Percentiles rank a stretch among this genome's conserved stretches.
Evolutionary conservation across 768 basidiomycete species (phyloP).

Genomic region (Chalciporus sphaerocephalus): DNA sequence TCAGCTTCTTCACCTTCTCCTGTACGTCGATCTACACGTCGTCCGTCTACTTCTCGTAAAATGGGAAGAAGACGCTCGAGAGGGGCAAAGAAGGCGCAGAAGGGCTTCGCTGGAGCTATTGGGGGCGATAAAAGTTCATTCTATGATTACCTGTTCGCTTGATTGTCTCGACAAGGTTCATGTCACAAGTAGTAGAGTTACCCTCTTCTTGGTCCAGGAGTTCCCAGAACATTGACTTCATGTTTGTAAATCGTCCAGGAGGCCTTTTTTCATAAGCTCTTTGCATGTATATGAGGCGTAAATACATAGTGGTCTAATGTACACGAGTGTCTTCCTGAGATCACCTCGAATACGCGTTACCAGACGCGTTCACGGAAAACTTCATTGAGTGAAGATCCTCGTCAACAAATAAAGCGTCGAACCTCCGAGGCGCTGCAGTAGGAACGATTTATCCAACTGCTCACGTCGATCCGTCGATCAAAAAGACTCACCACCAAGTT

Average conservation of each 20-base stretch:
- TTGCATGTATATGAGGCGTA: background rate
- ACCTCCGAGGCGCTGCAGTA: constrained; percentile 50
- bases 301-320: background rate
- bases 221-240: background rate
- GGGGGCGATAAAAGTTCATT: constrained; percentile 26
- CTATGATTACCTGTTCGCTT: constrained; percentile 45
- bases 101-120: constrained; percentile 13
- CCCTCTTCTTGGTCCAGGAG: too few relatives aligned
- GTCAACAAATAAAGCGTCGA: constrained; percentile 53
- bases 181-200: too few relatives aligned
- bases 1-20: constrained; percentile 57
- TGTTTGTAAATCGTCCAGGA: background rate
- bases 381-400: constrained; percentile 48
- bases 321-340: background rate
- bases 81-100: constrained; percentile 15
- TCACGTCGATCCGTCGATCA: background rate
- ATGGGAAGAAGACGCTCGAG: constrained; percentile 10
- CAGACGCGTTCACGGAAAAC: background rate
- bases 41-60: constrained; percentile 16
- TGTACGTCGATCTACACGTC: constrained; percentile 34
- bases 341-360: background rate
- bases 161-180: constrained; percentile 12
- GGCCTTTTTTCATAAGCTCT: background rate
- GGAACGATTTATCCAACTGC: background rate
- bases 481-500: constrained; percentile 49